Evolutionary conservation across 225 moss, liverwort and hornwort genomes (phyloP).

Genomic region (Lunularia cruciata): DNA sequence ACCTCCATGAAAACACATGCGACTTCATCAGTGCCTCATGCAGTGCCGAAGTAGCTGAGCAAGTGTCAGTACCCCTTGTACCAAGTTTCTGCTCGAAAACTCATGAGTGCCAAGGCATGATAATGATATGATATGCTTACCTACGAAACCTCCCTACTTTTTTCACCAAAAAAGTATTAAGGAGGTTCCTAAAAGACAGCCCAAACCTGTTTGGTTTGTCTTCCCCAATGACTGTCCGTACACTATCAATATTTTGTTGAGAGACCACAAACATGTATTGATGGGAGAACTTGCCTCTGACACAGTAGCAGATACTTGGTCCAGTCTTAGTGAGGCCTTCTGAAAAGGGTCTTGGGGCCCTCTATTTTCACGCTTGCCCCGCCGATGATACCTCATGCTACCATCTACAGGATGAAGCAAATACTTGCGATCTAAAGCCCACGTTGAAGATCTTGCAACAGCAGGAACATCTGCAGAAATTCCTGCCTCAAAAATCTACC

Average conservation of each 20-base stretch:
- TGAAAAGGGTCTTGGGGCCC: conserved; percentile 85
- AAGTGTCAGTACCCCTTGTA: too few species aligned
- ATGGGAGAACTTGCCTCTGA: conserved; percentile 64
- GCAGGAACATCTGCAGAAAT: conserved; percentile 58
- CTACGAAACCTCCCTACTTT: neutral
- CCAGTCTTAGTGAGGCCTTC: conserved; percentile 71
- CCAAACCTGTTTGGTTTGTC: neutral
- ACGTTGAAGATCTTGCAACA: conserved; percentile 49
- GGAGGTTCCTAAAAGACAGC: neutral
- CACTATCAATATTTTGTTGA: too few species aligned
- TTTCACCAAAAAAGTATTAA: neutral
- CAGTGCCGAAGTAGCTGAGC: too few species aligned
- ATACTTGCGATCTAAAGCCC: conserved; percentile 76
- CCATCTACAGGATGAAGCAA: conserved; percentile 93
- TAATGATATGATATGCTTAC: too few species aligned
- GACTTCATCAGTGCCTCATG: too few species aligned
- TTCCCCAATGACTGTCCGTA: neutral
- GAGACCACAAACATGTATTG: too few species aligned
- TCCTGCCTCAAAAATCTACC: conserved; percentile 91
- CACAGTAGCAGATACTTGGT: conserved; percentile 78
- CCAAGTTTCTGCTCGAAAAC: too few species aligned
- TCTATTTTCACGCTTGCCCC: conserved; percentile 93
- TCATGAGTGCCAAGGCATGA: too few species aligned
- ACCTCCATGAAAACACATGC: too few species aligned
- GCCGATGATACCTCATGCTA: conserved; percentile 81